Evolutionary conservation across 23 red algal species (phyloP), one percentile per base, ranked within the genome.

Genomic region (Gracilariopsis chorda): DNA sequence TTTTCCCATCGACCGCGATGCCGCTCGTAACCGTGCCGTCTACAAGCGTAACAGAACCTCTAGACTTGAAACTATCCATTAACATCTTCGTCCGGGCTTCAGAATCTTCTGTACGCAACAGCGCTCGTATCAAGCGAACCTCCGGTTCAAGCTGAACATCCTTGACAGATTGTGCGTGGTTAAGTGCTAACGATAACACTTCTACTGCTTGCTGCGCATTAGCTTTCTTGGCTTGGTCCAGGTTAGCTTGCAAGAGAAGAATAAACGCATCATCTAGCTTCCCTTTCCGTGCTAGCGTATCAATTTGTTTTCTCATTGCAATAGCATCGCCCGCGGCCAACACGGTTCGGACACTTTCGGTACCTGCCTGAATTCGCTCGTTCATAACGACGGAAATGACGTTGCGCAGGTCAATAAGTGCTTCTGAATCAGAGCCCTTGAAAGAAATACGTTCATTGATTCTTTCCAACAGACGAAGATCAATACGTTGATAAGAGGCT

Each of bases 221-320:
- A 0, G 90, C 93, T 57, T 94, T 88, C 51, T 92, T 65, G 9
- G 97, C 97, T 79, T 95, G 83, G 32, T 99, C 88, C 11, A 95
- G 42, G 69, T 99, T 99, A 16, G 87, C 97, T 56, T 84, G 84
- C 44, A 99, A 53, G 24, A 99, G 72, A 21, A 99, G 85, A 55
- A 96, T 51, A 27, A 99, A 96, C 3, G 97, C 93, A 44, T 94
- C 94, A 81, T 99, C 97, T 43, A 99, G 49, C 41, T 89, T 90
- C n/a, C 94, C 94, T 53, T 84, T 81, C 25, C 55, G 47, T 29
- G 74, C 64, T 40, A 99, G 43, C 33, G 49, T 33, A 55, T 86
- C 71, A 33, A 99, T 56, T 55, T 77, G 70, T 10, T 67, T 70
- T 40, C 61, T 77, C 78, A 99, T 96, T 9, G 62, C 92, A 8